phyloP scores from a whole-genome alignment of 305 asterid species.

The Fraxinus albicans region DNA sequence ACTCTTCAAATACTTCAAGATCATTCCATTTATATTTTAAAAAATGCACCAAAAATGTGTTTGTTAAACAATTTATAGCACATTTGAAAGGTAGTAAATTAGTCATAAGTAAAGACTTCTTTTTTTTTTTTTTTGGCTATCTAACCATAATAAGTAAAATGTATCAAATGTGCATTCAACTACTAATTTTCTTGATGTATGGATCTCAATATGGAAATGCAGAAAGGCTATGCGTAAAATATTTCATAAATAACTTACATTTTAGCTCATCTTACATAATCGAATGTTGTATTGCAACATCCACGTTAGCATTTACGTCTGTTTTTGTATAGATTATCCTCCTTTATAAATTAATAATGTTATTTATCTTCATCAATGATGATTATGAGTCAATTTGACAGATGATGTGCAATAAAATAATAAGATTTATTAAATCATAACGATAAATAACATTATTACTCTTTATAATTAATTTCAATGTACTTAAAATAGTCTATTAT shows the following conservation, averaged over 20 bases:
- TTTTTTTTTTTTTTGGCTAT: no score
- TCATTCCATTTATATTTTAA: background rate
- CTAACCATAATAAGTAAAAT: background rate
- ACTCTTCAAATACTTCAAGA: background rate
- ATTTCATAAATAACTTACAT: no score
- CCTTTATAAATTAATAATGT: no score
- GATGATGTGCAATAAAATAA: background rate
- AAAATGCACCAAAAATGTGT: background rate
- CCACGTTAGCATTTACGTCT: background rate
- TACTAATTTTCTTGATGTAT: no score
- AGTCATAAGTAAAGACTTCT: background rate
- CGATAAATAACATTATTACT: background rate
- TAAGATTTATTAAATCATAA: no score
- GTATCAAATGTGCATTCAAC: background rate
- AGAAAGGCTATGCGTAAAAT: no score
- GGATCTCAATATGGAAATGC: background rate
- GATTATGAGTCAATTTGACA: background rate
- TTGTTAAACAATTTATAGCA: background rate
- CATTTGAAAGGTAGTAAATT: background rate
- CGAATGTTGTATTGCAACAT: background rate
- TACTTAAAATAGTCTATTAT: background rate
- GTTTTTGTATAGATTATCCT: no score
- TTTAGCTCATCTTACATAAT: background rate
- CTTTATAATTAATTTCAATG: background rate
- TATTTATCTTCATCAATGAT: no score